These are phyloP conservation scores for Monosporascus sp. DNA, from an alignment of 2,329 filamentous ascomycete genomes.

Conservation along the genomic window DNA sequence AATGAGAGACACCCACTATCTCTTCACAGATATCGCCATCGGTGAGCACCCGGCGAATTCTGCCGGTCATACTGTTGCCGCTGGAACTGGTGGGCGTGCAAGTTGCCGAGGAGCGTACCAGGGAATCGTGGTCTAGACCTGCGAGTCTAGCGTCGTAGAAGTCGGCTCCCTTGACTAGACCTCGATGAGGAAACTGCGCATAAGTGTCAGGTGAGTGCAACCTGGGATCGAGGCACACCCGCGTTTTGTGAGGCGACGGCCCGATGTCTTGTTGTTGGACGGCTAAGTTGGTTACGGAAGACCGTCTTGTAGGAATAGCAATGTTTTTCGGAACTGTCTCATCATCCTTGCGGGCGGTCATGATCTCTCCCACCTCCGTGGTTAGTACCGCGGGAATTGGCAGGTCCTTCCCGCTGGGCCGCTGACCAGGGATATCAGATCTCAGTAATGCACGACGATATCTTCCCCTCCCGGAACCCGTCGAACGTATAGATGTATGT, in stretches of 20 bases:
- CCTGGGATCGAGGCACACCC: conserved; percentile 11
- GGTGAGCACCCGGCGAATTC: conserved; percentile 8
- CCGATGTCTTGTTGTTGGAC: background rate
- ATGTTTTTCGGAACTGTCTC: background rate
- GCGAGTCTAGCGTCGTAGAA: conserved; percentile 11
- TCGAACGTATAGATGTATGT: conserved; percentile 17
- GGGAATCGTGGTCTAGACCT: conserved; percentile 8
- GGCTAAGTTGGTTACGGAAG: conserved; percentile 1
- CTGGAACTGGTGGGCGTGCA: conserved; percentile 2
- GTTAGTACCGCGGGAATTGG: conserved; percentile 22
- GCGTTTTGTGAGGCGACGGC: background rate
- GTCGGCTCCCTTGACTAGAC: conserved; percentile 9
- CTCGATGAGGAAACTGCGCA: conserved; percentile 9
- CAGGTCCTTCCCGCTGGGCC: conserved; percentile 14
- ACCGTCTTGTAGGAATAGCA: conserved; percentile 5
- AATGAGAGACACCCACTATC: conserved; percentile 10
- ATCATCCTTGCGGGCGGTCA: background rate
- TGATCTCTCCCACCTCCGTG: conserved; percentile 3
- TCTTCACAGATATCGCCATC: conserved; percentile 10
- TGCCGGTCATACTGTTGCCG: conserved; percentile 3
- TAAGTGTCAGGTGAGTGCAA: conserved; percentile 11
- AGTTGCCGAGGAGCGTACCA: conserved; percentile 10
- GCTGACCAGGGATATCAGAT: conserved; percentile 7
- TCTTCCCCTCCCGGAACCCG: conserved; percentile 10
- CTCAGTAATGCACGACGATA: conserved; percentile 20